Base-by-base conservation (phyloP, 176 grass and related monocot genomes). In the Dactylis glomerata region DNA sequence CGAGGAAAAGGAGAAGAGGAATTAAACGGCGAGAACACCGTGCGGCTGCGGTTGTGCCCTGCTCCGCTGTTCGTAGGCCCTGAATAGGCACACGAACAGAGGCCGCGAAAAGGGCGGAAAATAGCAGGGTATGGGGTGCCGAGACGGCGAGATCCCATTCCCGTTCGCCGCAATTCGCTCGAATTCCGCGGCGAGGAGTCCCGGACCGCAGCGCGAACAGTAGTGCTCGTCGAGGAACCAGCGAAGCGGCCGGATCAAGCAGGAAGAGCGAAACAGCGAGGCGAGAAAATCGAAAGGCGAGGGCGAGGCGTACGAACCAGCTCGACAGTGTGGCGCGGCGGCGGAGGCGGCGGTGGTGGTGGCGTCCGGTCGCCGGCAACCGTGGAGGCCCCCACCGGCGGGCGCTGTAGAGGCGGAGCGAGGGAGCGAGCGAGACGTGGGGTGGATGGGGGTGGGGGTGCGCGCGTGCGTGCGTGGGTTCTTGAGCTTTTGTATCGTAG, bases 401-500 rank as follows among this genome's bases (percentile, higher is more conserved):
- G 75, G 84, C 67, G 73, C 64, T 90, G 54, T 45, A 46, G 79
- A 55, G 57, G 12, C 73, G 22, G 63, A 26, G 51, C 28, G 71
- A 16, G 69, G 12, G 76, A 57, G 77, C 24, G 83, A 70, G 82
- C 41, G 78, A 82, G 83, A 62, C 52, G 88, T 78, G 87, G 82
- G 82, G 42, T 79, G 73, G 82, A 76, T 89, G 52, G 73, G 80
- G 82, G 82, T 89, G 52, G 73, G 80, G 52, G 87, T 56, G 78
- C 78, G 83, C 63, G 61, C 81, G 81, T 79, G 87, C 66, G 83
- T 83, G 88, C 66, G 88, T 86, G 88, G 73, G 74, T 83, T 86
- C 88, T 79, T 30, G 84, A 47, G 88, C 79, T 86, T 86, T 90
- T 90, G 83, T 90, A 90, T 78, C 6, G 64, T 86, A 73, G 88